phyloP scores from a whole-genome alignment of 495 filamentous ascomycete species.

The Aspergillus leporis region DNA sequence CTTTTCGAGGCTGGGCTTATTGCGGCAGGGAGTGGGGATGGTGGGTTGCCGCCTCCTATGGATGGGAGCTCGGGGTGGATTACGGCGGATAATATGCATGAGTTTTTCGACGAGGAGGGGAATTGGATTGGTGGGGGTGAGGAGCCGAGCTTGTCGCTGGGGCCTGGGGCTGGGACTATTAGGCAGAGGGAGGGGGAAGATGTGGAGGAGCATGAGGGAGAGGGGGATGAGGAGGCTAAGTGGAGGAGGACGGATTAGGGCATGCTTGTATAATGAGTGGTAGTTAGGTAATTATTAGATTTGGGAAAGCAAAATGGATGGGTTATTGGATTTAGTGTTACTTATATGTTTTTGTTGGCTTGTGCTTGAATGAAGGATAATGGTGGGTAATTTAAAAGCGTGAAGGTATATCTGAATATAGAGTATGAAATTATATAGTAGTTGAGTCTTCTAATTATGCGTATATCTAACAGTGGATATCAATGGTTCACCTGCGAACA shows the following conservation, averaged over 20 bases:
- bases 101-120: conserved; percentile 70
- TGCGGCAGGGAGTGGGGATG: conserved; percentile 33
- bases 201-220: conserved; percentile 34
- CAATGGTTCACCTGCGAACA: background rate
- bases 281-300: conserved; percentile 9
- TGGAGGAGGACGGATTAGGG: conserved; percentile 63
- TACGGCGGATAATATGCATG: conserved; percentile 88
- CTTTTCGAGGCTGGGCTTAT: conserved; percentile 33
- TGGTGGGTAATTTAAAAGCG: too few species aligned
- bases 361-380: background rate
- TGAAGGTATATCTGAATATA: too few species aligned
- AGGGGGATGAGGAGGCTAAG: conserved; percentile 53
- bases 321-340: background rate
- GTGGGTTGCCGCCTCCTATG: conserved; percentile 70
- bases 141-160: conserved; percentile 42
- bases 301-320: too few species aligned
- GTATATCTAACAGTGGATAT: conserved; percentile 13
- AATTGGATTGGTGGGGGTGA: conserved; percentile 55
- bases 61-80: conserved; percentile 93
- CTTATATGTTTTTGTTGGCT: background rate
- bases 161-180: conserved; percentile 59
- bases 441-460: background rate
- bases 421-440: background rate
- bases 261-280: too few species aligned
- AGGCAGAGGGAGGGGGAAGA: conserved; percentile 49